Percentiles rank a stretch among this genome's conserved stretches.
These are phyloP conservation scores for Penicillium antarcticum DNA, from an alignment of 495 filamentous ascomycete genomes.

Conservation along the genomic window DNA sequence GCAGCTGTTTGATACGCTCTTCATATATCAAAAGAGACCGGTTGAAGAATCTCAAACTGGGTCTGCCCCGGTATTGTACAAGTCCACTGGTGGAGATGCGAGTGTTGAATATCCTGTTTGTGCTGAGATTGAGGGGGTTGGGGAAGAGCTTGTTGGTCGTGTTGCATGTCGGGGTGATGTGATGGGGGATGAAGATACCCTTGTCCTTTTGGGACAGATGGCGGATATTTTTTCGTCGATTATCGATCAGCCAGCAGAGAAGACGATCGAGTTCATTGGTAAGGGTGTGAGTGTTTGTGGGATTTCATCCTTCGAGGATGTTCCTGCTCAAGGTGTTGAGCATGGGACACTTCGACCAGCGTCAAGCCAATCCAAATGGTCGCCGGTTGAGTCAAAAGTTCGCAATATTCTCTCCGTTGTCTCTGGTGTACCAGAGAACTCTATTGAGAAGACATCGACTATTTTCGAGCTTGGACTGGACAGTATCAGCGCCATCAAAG, in stretches of 20 bases:
- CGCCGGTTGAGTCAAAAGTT: slow-evolving; percentile 46
- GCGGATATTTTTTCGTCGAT: slow-evolving; percentile 54
- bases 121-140: slow-evolving; percentile 67
- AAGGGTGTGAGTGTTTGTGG: slow-evolving; percentile 51
- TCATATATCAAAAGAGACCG: slow-evolving; percentile 69
- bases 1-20: slow-evolving; percentile 74
- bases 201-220: slow-evolving; percentile 48
- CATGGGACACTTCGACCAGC: background rate
- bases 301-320: slow-evolving; percentile 30
- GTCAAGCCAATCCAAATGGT: slow-evolving; percentile 12
- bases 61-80: slow-evolving; percentile 35
- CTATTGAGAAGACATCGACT: slow-evolving; percentile 60
- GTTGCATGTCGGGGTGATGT: slow-evolving; percentile 62
- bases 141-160: slow-evolving; percentile 56
- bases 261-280: slow-evolving; percentile 50
- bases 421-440: slow-evolving; percentile 54
- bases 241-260: slow-evolving; percentile 35
- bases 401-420: slow-evolving; percentile 61
- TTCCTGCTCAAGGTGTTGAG: background rate
- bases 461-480: slow-evolving; percentile 88
- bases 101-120: slow-evolving; percentile 77
- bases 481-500: slow-evolving; percentile 78
- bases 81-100: slow-evolving; percentile 55
- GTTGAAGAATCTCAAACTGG: background rate
- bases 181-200: slow-evolving; percentile 38